Base-by-base conservation (phyloP, 768 basidiomycete species). In the Lactarius deliciosus region DNA sequence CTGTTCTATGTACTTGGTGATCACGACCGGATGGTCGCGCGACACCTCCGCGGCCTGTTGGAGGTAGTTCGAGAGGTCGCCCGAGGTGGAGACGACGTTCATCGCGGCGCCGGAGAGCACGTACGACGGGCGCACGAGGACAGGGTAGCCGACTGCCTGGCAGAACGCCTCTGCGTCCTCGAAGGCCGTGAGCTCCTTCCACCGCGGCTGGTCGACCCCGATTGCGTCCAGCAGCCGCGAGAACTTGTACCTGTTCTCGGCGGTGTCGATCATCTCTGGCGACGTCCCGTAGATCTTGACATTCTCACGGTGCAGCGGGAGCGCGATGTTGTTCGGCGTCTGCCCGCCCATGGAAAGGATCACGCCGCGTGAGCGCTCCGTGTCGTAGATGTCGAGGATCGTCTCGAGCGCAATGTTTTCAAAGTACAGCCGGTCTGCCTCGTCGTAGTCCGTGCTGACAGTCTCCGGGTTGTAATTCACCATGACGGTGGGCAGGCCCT, bases 391-490 rank as follows among this genome's bases (percentile, higher is more conserved):
- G 75, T 99, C 96, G 47, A 99, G 82, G 66, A 99, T 94, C 2
- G 94, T 91, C 80, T 99, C 96, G 73, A 98, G 79, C 71, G 90
- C 90, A 82, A 99, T 98, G 76, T 96, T 98, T 80, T 99, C 97
- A 76, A 99, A 99, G 82, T 98, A 99, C 32, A 99, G 83, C 34
- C 96, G 86, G 75, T 99, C 96, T 32, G 96, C 96, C 74, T 98
- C 96, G 79, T 98, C 97, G 78, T 98, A 98, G 77, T 98, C 96
- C 38, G 97, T 98, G 74, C 92, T 94, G 76, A 99, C 97, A 1
- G 97, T 99, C 80, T 98, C 96, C 16, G 96, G 97, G 77, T 99
- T 98, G 79, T 98, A 98, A 80, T 99, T 98, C 80, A 98, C 91
- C 96, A 98, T 99, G 77, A 98, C 87, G 5, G 96, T 98, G 69